Conservation (phyloP, 768 basidiomycete genomes). For the Mycena belliarum region DNA sequence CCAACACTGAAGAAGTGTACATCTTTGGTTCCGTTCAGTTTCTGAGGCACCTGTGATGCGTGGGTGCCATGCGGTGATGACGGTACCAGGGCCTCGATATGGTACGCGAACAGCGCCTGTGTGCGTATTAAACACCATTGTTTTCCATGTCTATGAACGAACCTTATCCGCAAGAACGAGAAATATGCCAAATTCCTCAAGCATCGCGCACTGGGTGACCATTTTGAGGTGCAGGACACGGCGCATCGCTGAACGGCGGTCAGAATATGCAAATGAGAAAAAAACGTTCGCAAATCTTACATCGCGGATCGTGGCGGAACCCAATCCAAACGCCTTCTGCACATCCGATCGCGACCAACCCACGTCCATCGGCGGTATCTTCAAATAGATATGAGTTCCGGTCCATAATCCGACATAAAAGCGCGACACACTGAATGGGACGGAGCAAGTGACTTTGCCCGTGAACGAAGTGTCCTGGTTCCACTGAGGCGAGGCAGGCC, state of each 20-base stretch:
- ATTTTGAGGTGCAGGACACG: slow-evolving; percentile 91
- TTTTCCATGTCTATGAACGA: not conserved
- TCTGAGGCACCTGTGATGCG: slow-evolving; percentile 81
- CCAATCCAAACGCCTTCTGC: slow-evolving; percentile 98
- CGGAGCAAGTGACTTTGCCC: slow-evolving; percentile 92
- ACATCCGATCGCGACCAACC: slow-evolving; percentile 90
- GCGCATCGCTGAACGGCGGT: slow-evolving; percentile 66
- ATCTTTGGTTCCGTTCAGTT: slow-evolving; percentile 72
- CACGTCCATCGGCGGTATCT: slow-evolving; percentile 86
- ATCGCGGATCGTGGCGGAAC: slow-evolving; percentile 84
- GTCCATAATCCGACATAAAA: not conserved
- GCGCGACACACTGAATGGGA: slow-evolving; percentile 77
- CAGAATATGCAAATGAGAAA: not conserved
- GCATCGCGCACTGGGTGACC: slow-evolving; percentile 94
- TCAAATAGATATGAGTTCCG: slow-evolving; percentile 3
- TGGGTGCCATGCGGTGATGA: slow-evolving; percentile 71
- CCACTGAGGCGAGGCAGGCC: slow-evolving; percentile 50
- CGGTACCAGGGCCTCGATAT: slow-evolving; percentile 95
- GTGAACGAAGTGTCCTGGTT: slow-evolving; percentile 70
- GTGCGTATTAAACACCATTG: not conserved
- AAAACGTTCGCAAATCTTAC: slow-evolving; percentile 41
- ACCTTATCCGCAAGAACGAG: slow-evolving; percentile 93
- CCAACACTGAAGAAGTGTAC: slow-evolving; percentile 97
- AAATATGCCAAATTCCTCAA: slow-evolving; percentile 96
- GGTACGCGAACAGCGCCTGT: slow-evolving; percentile 87